Evolutionary conservation across 2,329 filamentous ascomycete genomes (phyloP), one percentile per base, ranked within the genome.

Genomic region (Pseudogymnoascus sp.): DNA sequence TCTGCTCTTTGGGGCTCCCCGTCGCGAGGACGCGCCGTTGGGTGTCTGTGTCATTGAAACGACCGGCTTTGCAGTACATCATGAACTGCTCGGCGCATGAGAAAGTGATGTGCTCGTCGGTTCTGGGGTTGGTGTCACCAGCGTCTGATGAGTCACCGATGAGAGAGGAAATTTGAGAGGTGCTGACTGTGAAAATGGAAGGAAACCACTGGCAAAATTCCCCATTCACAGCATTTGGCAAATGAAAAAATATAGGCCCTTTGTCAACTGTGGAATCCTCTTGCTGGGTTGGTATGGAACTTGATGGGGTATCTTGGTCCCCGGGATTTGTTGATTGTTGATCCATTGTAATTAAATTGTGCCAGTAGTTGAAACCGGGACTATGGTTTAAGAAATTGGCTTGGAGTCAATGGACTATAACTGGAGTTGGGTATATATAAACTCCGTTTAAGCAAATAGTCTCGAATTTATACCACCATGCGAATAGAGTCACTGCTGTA

Each of bases 41-140:
- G 2, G 67, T 65, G 3, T 62, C 63, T 15, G 31, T 60, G 67
- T 77, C 75, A 63, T 66, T 59, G 65, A 77, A 78, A 6, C 71
- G 70, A 9, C 69, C 69, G 5, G 76, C 76, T 68, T 78, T 77
- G 71, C 74, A 75, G 67, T 73, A 77, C 76, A 76, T 77, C 75
- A 77, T 77, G 67, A 76, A 77, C 64, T 78, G 75, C 66, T 78
- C 76, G 4, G 73, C 73, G 62, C 73, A 76, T 63, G 64, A 68
- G 67, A 78, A 76, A 3, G 67, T 69, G 62, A 76, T 53, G 3
- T 53, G 15, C 4, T 31, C 26, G 3, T 53, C 23, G 9, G 47
- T 31, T 8, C 3, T 53, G 26, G 47, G 26, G n/a, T 69, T 59
- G 60, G 64, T 36, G 40, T 68, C 57, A 38, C 42, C 15, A 8